These are phyloP conservation scores for Quercus ilex DNA, from an alignment of 306 rosid species.

Conservation along the genomic window DNA sequence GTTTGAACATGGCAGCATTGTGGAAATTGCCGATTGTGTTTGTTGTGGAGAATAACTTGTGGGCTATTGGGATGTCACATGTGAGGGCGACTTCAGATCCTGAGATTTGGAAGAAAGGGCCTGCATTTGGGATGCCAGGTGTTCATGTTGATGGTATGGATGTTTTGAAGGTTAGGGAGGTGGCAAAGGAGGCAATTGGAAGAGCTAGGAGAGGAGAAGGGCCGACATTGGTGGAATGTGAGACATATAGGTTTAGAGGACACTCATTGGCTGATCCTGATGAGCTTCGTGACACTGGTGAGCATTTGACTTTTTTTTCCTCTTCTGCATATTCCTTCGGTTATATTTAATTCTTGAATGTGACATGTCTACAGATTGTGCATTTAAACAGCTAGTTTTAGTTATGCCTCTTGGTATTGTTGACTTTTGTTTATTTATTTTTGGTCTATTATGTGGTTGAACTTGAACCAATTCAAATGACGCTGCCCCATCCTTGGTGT, in stretches of 20 bases:
- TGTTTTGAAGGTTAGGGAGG: constrained; percentile 97
- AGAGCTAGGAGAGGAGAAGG: constrained; percentile 99
- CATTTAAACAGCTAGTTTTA: constrained; percentile 1
- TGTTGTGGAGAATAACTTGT: constrained; percentile 95
- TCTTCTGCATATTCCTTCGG: background rate
- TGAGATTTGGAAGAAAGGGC: constrained; percentile 97
- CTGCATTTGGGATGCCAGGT: constrained; percentile 99
- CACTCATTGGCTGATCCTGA: constrained; percentile 99
- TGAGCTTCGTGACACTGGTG: constrained; percentile 99
- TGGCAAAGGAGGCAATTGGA: constrained; percentile 87
- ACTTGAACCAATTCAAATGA: background rate
- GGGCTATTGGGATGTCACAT: constrained; percentile 99
- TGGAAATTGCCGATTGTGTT: constrained; percentile 96
- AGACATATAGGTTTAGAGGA: constrained; percentile 96
- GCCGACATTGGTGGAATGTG: constrained; percentile 94
- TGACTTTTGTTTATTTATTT: background rate
- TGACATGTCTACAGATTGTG: background rate
- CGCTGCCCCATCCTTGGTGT: background rate
- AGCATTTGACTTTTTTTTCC: constrained; percentile 33
- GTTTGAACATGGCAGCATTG: constrained; percentile 96
- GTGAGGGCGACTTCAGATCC: constrained; percentile 97
- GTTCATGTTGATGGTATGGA: constrained; percentile 99
- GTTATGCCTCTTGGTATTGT: constrained; percentile 2
- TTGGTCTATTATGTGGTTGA: background rate
- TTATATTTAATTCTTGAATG: constrained; percentile 1